Evolutionary conservation across 768 basidiomycete species (phyloP).

Genomic region (Hericium erinaceus): DNA sequence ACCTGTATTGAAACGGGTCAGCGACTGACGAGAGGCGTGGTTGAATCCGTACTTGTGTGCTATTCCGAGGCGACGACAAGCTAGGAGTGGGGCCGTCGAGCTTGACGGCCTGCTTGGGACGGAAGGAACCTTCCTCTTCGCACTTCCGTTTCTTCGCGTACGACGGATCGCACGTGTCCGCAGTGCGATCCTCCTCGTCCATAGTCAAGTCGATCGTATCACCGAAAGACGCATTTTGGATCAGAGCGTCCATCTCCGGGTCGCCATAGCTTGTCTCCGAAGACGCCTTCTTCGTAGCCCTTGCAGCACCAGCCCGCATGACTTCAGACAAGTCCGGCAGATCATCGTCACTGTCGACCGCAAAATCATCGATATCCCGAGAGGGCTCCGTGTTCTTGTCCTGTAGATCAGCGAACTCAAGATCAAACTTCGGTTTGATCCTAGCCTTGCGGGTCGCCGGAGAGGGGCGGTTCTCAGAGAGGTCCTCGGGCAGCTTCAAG

Average conservation of each 20-base stretch:
- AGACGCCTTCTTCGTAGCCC: constrained; percentile 9
- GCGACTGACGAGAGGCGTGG: too few relatives aligned
- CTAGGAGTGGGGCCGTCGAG: not conserved
- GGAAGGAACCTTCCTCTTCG: not conserved
- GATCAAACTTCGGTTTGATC: constrained; percentile 29
- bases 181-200: not conserved
- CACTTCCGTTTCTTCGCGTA: too few relatives aligned
- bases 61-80: not conserved
- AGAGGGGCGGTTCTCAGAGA: not conserved
- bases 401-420: constrained; percentile 36
- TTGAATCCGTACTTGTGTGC: too few relatives aligned
- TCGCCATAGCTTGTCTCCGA: constrained; percentile 30
- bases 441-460: constrained; percentile 5
- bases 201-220: constrained; percentile 4
- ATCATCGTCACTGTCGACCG: constrained; percentile 19
- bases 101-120: not conserved
- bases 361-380: constrained; percentile 10
- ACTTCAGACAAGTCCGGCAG: constrained; percentile 24
- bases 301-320: constrained; percentile 19
- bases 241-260: constrained; percentile 34
- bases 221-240: constrained; percentile 27
- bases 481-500: constrained; percentile 3
- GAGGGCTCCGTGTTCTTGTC: constrained; percentile 16
- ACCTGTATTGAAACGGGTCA: too few relatives aligned
- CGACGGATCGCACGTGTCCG: too few relatives aligned